Evolutionary conservation across 495 filamentous ascomycete genomes (phyloP), one percentile per base, ranked within the genome.

Genomic region (Articulospora tetracladia): DNA sequence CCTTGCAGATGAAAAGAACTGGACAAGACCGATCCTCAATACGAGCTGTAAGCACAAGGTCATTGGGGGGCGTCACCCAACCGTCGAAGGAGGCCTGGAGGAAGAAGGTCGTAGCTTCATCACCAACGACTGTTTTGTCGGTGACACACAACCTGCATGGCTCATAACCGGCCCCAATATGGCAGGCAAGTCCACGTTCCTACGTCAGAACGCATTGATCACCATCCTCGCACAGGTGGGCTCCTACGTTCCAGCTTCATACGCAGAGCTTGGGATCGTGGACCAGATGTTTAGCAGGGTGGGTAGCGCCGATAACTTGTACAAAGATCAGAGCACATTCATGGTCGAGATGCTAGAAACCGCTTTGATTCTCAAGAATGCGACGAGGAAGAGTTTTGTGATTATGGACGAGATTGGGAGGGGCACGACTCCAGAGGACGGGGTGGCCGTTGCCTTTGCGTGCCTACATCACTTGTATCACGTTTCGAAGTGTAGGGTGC

Each of bases 161-260:
- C 81, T 98, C 25, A 89, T 98, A 62, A 97, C 93, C 0, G 94
- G 94, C 0, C 94, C 95, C n/a, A 98, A 98, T 76, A 98, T 98
- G 94, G 95, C 87, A 6, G 94, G 94, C 27, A 98, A 98, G 74
- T 91, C 86, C 69, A 98, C 94, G 0, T 98, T 95, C 68, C 77
- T 98, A 2, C 86, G 95, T 1, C 94, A 97, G 58, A 97, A 96
- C 73, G 94, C 94, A 0, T 77, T 98, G 57, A 95, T 97, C 66
- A 89, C 88, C 4, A 90, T 98, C 57, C 82, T 98, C 10, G 93
- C 95, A 0, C 94, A 98, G 70, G 86, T 90, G 0, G 94, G 94
- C 1, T 92, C 85, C 34, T 98, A 91, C 66, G 93, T 98, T 0
- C 94, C 94, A 0, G 94, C 94, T 1, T 80, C 86, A 39, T 87